A percentile compares a stretch with the other conserved stretches of the same genome.
phyloP scores from a whole-genome alignment of 2,329 filamentous ascomycete species.

The Hymenoscyphus linearis region DNA sequence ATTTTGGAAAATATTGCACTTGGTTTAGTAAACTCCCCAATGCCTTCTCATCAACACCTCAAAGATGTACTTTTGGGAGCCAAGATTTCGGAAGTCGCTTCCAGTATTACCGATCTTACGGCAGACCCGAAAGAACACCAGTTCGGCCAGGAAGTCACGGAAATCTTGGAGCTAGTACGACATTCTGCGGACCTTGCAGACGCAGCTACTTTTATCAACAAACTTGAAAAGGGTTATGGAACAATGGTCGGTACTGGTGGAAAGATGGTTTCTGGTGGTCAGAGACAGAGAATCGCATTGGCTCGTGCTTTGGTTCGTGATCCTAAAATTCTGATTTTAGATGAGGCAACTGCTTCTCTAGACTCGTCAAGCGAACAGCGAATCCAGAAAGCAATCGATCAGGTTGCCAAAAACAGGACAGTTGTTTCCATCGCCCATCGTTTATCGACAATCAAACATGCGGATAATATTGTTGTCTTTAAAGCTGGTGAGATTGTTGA shows the following conservation, averaged over 20 bases:
- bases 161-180: slow-evolving; percentile 25
- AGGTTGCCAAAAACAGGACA: slow-evolving; percentile 74
- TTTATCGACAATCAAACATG: slow-evolving; percentile 83
- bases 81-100: slow-evolving; percentile 25
- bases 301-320: slow-evolving; percentile 52
- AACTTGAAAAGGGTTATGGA: slow-evolving; percentile 28
- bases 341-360: slow-evolving; percentile 57
- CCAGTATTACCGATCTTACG: slow-evolving; percentile 45
- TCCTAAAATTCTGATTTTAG: slow-evolving; percentile 51
- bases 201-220: slow-evolving; percentile 48
- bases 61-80: slow-evolving; percentile 27
- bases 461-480: slow-evolving; percentile 93
- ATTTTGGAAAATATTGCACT: slow-evolving; percentile 32
- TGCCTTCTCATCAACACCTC: slow-evolving; percentile 45
- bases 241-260: slow-evolving; percentile 3
- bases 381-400: slow-evolving; percentile 78
- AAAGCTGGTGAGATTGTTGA: slow-evolving; percentile 73
- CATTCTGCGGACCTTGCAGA: slow-evolving; percentile 51
- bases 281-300: slow-evolving; percentile 46
- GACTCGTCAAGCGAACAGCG: slow-evolving; percentile 86
- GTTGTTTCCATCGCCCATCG: slow-evolving; percentile 93
- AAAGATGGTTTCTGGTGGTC: background rate
- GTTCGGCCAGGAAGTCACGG: slow-evolving; percentile 16
- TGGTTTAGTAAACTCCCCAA: slow-evolving; percentile 39
- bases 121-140: slow-evolving; percentile 38